phyloP scores from a whole-genome alignment of 768 basidiomycete species.

The Cubamyces sp. region DNA sequence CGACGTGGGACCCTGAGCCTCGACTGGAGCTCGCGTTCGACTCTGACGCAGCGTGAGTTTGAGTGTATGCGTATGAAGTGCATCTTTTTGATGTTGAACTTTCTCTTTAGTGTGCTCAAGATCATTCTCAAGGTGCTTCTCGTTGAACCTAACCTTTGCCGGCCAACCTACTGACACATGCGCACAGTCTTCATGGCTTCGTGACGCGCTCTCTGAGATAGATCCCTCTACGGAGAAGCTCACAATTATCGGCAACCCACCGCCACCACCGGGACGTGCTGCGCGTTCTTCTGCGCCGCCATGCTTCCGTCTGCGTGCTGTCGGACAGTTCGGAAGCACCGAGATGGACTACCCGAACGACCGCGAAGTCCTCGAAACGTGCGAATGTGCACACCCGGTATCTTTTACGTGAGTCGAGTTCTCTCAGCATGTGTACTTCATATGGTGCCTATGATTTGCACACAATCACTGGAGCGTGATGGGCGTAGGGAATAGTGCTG shows the following conservation, averaged over 20 bases:
- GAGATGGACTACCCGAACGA: conserved; percentile 98
- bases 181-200: conserved; percentile 83
- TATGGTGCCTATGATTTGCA: neutral
- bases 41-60: conserved; percentile 58
- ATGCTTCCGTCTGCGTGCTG: conserved; percentile 79
- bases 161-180: neutral
- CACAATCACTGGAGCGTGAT: neutral
- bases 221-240: conserved; percentile 88
- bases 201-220: conserved; percentile 89
- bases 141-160: neutral
- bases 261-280: conserved; percentile 37
- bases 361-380: conserved; percentile 85
- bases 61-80: neutral
- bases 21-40: conserved; percentile 82
- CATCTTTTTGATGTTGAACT: neutral
- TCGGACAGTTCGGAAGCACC: conserved; percentile 82
- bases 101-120: conserved; percentile 50
- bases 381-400: conserved; percentile 74
- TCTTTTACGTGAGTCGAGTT: conserved; percentile 65
- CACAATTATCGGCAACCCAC: conserved; percentile 80
- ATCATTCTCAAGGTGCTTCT: conserved; percentile 79
- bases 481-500: neutral
- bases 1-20: conserved; percentile 84
- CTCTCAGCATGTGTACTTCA: neutral
- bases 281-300: conserved; percentile 45